phyloP scores from a whole-genome alignment of 176 grass and related monocot genomes.

The Rhynchospora breviuscula region DNA sequence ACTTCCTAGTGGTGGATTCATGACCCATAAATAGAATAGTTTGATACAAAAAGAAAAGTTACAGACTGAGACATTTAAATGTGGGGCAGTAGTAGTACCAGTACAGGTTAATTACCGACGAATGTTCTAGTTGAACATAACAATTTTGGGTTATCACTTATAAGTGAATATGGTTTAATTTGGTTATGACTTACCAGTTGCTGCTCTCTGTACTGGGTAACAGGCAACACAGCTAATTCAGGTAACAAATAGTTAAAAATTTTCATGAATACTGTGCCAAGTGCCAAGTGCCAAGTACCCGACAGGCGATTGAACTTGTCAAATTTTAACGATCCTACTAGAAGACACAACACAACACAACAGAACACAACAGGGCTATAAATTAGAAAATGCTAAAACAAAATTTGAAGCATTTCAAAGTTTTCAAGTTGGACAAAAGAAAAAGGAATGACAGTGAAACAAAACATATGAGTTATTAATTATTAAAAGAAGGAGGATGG shows the following conservation, averaged over 20 bases:
- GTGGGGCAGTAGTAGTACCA: neutral
- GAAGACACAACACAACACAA: no score
- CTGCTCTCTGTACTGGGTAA: neutral
- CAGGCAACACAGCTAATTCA: neutral
- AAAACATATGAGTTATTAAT: constrained; percentile 6
- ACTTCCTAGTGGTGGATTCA: neutral
- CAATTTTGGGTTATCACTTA: neutral
- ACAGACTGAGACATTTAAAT: neutral
- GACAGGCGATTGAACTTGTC: no score
- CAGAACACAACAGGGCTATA: no score
- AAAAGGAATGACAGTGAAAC: neutral
- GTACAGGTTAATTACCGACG: neutral
- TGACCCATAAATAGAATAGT: neutral
- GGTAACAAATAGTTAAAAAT: neutral
- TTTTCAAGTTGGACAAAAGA: neutral
- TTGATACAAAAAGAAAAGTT: neutral
- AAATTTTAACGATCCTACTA: no score
- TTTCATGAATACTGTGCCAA: neutral
- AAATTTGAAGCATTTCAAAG: neutral
- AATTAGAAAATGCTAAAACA: neutral
- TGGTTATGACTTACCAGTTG: neutral
- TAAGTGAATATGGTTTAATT: neutral
- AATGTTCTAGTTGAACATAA: neutral
- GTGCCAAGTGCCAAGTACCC: no score
- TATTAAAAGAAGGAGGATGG: neutral